Conservation (phyloP, 164 flowering plant genomes). For the Sextonia rubra region DNA sequence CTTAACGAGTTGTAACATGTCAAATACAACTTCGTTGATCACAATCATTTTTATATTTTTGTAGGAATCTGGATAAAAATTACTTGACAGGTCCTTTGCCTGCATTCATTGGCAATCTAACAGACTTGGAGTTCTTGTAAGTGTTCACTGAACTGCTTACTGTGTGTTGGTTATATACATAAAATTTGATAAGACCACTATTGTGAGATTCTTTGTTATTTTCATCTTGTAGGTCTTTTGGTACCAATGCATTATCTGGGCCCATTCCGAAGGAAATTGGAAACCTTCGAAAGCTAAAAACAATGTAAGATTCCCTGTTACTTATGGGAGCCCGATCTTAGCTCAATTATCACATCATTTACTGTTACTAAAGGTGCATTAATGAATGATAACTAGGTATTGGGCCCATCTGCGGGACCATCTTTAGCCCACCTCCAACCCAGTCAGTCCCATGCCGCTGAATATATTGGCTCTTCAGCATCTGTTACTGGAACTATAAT, state of each 20-base stretch:
- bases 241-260: conserved; percentile 39
- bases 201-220: neutral
- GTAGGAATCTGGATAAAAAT: conserved; percentile 55
- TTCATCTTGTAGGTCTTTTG: conserved; percentile 21
- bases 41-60: neutral
- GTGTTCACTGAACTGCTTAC: neutral
- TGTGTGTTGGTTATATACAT: neutral
- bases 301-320: conserved; percentile 26
- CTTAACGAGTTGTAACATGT: too few species aligned
- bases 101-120: conserved; percentile 32
- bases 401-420: too few species aligned
- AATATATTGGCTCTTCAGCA: too few species aligned
- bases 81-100: conserved; percentile 67
- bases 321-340: too few species aligned
- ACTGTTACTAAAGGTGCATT: too few species aligned
- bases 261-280: conserved; percentile 47
- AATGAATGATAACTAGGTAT: too few species aligned
- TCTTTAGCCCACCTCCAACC: too few species aligned
- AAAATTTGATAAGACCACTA: neutral
- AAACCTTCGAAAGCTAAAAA: conserved; percentile 35
- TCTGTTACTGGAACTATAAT: too few species aligned
- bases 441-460: too few species aligned
- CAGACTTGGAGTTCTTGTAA: conserved; percentile 17
- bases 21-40: neutral
- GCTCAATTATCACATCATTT: too few species aligned